Evolutionary conservation across 2,329 filamentous ascomycete species (phyloP).

Genomic region (Aspergillus brunneoviolaceus): DNA sequence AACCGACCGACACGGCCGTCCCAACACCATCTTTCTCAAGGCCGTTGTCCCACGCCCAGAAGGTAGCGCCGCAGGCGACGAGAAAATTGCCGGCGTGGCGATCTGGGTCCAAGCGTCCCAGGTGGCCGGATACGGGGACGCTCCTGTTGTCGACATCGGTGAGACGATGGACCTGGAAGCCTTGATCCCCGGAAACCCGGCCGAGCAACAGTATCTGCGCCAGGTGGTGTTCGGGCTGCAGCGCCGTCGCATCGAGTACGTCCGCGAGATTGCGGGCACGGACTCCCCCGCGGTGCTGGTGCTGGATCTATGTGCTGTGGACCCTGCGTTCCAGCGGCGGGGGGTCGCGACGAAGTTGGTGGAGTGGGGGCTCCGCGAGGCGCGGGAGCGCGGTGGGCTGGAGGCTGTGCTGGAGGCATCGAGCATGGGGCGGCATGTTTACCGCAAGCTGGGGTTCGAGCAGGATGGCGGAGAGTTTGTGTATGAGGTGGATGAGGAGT

Average conservation of each 20-base stretch:
- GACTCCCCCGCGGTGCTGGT: conserved; percentile 44
- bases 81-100: conserved; percentile 51
- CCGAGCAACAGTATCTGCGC: conserved; percentile 48
- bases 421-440: conserved; percentile 50
- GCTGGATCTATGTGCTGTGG: conserved; percentile 54
- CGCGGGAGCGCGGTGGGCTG: conserved; percentile 42
- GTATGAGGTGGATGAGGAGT: conserved; percentile 48
- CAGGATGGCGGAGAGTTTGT: conserved; percentile 44
- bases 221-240: conserved; percentile 49
- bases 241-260: conserved; percentile 31
- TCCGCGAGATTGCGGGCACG: conserved; percentile 42
- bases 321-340: conserved; percentile 54
- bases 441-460: conserved; percentile 49
- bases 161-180: conserved; percentile 31
- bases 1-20: conserved; percentile 40
- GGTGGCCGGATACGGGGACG: conserved; percentile 51
- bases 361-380: conserved; percentile 42
- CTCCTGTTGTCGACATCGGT: conserved; percentile 20
- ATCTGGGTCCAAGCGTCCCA: conserved; percentile 57
- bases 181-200: conserved; percentile 46
- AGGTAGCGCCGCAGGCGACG: neutral
- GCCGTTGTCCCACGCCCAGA: conserved; percentile 44
- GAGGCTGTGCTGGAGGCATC: conserved; percentile 51
- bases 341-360: conserved; percentile 49
- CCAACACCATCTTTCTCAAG: conserved; percentile 55